These are phyloP conservation scores for Fagopyrum tataricum DNA, from an alignment of 148 eudicot genomes.

Conservation along the genomic window DNA sequence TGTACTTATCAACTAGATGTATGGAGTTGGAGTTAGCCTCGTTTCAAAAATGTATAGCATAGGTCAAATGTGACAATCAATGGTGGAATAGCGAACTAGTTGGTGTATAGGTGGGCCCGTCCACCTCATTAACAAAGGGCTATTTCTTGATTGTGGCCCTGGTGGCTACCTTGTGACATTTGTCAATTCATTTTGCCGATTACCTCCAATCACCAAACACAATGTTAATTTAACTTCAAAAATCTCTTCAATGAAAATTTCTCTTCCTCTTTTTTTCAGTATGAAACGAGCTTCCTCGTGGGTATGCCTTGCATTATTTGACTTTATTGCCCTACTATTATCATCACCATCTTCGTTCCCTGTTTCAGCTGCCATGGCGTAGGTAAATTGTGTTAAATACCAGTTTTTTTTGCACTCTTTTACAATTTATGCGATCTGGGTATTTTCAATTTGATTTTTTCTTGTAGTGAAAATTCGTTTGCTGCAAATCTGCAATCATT, in stretches of 20 bases:
- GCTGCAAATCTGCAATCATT: conserved; percentile 3
- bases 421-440: background rate
- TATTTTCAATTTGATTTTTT: background rate
- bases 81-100: background rate
- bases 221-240: background rate
- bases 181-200: background rate
- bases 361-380: background rate
- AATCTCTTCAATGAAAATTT: background rate
- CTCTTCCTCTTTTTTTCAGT: background rate
- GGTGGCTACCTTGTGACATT: background rate
- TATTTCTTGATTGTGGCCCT: background rate
- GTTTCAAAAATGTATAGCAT: background rate
- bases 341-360: background rate
- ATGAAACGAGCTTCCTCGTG: conserved; percentile 7
- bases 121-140: background rate
- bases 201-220: background rate
- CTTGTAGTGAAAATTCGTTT: conserved; percentile 2
- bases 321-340: background rate
- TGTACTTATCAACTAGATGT: background rate
- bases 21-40: too few relatives aligned
- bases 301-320: background rate
- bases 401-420: background rate
- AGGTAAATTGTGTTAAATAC: background rate
- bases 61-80: background rate
- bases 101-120: background rate